phyloP scores from a whole-genome alignment of 2,329 filamentous ascomycete species.

The Grosmannia serpens region DNA sequence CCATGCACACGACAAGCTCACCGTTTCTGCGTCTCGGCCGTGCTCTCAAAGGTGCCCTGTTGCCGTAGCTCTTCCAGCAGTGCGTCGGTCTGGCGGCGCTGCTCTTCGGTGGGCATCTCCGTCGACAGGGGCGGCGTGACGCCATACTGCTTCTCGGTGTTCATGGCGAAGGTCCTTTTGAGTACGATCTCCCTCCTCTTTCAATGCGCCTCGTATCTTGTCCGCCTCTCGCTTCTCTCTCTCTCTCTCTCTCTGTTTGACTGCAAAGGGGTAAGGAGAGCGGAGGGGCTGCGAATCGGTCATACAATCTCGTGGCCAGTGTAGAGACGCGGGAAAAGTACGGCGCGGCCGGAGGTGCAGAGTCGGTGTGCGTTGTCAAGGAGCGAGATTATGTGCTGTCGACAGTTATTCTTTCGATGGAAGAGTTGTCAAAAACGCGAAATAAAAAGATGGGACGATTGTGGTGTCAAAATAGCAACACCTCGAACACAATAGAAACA shows the following conservation, averaged over 20 bases:
- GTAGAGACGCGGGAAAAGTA: not conserved
- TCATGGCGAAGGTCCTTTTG: constrained; percentile 6
- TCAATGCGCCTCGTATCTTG: not conserved
- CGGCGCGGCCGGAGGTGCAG: too few relatives aligned
- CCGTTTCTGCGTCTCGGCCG: constrained; percentile 75
- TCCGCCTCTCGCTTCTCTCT: not conserved
- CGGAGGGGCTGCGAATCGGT: not conserved
- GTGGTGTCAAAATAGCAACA: not conserved
- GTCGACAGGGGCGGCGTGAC: constrained; percentile 77
- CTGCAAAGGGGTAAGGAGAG: not conserved
- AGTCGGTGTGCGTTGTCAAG: not conserved
- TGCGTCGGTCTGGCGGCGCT: constrained; percentile 65
- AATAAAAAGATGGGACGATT: not conserved
- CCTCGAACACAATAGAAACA: not conserved
- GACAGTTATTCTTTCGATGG: not conserved
- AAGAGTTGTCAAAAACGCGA: not conserved
- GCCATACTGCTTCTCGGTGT: constrained; percentile 35
- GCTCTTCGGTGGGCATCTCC: constrained; percentile 61
- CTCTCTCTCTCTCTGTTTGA: not conserved
- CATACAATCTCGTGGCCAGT: not conserved
- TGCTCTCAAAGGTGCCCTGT: constrained; percentile 85
- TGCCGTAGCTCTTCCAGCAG: constrained; percentile 74
- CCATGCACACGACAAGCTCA: constrained; percentile 20
- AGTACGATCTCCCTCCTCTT: not conserved
- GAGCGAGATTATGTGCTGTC: not conserved